phyloP scores from a whole-genome alignment of 2,329 filamentous ascomycete genomes.

The Orbilia blumenaviensis region DNA sequence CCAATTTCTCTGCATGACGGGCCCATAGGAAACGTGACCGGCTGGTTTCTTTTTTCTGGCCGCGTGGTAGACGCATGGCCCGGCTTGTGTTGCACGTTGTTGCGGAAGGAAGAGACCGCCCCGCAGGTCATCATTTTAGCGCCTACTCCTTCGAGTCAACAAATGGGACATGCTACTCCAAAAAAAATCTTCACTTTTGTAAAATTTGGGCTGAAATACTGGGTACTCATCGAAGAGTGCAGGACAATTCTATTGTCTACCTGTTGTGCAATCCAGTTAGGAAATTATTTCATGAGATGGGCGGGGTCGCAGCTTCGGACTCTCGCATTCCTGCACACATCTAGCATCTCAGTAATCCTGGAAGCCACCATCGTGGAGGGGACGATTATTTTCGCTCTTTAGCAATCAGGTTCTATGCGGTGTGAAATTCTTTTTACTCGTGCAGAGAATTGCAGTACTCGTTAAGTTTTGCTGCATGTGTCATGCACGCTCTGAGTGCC shows the following conservation, averaged over 20 bases:
- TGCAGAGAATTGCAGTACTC: slow-evolving; percentile 29
- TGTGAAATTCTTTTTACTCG: slow-evolving; percentile 29
- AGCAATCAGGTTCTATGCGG: slow-evolving; percentile 41
- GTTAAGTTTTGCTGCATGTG: slow-evolving; percentile 44
- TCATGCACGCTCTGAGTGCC: slow-evolving; percentile 34
- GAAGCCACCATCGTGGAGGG: slow-evolving; percentile 18
- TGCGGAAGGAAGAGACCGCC: slow-evolving; percentile 12
- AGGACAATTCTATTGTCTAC: slow-evolving; percentile 7
- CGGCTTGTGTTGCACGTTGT: slow-evolving; percentile 7
- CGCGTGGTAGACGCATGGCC: slow-evolving; percentile 16
- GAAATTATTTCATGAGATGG: background rate
- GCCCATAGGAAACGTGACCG: slow-evolving; percentile 21
- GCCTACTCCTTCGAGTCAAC: background rate
- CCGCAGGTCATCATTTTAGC: slow-evolving; percentile 11
- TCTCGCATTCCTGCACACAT: slow-evolving; percentile 24
- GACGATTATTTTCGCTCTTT: slow-evolving; percentile 7
- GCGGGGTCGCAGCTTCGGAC: slow-evolving; percentile 29
- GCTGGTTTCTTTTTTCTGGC: slow-evolving; percentile 23
- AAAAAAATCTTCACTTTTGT: slow-evolving; percentile 1
- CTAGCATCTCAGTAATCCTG: background rate
- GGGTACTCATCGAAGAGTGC: background rate
- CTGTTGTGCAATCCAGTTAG: background rate
- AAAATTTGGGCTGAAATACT: background rate
- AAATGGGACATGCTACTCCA: slow-evolving; percentile 11
- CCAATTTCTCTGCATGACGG: background rate